Evolutionary conservation across 768 basidiomycete genomes (phyloP).

Genomic region (Saitozyma podzolica): DNA sequence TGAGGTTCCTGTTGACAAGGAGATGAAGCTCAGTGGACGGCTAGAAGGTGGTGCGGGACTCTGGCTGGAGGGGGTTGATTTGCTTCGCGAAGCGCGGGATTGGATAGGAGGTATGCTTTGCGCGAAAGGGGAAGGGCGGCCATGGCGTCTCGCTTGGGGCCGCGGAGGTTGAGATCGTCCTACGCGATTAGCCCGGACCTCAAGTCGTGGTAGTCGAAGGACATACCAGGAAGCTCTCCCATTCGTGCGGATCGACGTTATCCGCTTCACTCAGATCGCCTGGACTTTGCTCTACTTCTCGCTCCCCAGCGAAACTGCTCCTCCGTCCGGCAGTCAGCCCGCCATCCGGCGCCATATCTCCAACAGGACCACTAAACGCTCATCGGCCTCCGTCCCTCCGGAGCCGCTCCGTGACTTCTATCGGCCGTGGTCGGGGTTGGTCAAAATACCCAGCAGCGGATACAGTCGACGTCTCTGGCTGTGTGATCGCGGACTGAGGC

Average conservation of each 20-base stretch:
- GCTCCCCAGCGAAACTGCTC: too few species aligned
- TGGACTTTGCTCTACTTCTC: too few species aligned
- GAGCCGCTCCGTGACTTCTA: neutral
- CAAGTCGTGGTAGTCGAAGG: neutral
- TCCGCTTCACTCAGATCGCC: too few species aligned
- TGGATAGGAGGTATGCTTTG: neutral
- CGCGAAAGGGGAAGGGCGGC: conserved; percentile 20
- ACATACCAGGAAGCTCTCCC: conserved; percentile 22
- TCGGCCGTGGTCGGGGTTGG: neutral
- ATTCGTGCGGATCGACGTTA: conserved; percentile 68
- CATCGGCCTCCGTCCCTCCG: conserved; percentile 6
- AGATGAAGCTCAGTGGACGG: too few species aligned
- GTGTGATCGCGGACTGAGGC: conserved; percentile 7
- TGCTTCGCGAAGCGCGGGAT: too few species aligned
- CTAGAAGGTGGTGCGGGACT: too few species aligned
- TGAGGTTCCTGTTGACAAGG: too few species aligned
- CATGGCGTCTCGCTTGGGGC: conserved; percentile 52
- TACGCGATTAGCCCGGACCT: too few species aligned
- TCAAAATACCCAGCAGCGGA: too few species aligned
- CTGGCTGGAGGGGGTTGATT: too few species aligned
- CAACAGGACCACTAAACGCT: conserved; percentile 2
- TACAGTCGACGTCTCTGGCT: neutral
- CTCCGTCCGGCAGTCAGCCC: conserved; percentile 65
- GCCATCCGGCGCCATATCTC: conserved; percentile 55
- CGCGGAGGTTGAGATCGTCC: conserved; percentile 45